phyloP scores from a whole-genome alignment of 176 grass and related monocot species.

The Coix lacrymajobi region DNA sequence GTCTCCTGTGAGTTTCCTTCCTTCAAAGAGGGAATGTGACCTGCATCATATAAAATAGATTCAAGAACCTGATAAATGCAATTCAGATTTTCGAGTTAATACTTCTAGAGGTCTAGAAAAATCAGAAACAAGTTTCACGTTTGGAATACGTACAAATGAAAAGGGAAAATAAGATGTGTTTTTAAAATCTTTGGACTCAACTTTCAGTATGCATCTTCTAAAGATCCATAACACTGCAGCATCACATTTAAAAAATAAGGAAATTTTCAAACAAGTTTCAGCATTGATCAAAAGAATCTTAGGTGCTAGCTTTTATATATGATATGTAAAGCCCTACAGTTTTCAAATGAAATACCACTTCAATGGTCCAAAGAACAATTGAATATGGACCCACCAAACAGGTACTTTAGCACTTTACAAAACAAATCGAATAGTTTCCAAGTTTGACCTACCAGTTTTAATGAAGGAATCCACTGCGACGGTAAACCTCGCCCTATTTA shows the following conservation, averaged over 20 bases:
- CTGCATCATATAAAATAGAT: slow-evolving; percentile 35
- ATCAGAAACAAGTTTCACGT: background rate
- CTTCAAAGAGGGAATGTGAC: slow-evolving; percentile 77
- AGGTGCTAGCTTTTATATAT: background rate
- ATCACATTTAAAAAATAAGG: background rate
- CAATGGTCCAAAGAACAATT: background rate
- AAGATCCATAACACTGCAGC: background rate
- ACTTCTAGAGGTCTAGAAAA: background rate
- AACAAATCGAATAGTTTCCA: background rate
- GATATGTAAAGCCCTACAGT: background rate
- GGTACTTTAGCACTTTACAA: background rate
- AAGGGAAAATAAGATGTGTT: background rate
- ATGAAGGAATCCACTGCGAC: slow-evolving; percentile 99
- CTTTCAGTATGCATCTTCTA: background rate
- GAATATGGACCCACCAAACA: background rate
- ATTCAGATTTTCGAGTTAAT: background rate
- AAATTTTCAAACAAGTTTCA: background rate
- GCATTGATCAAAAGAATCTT: background rate
- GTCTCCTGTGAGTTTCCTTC: slow-evolving; percentile 97
- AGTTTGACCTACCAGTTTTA: slow-evolving; percentile 67
- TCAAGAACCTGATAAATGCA: background rate
- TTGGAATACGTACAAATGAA: background rate
- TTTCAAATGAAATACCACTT: background rate
- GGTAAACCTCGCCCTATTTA: slow-evolving; percentile 93
- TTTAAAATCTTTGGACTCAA: background rate